phyloP scores from a whole-genome alignment of 805 yeast species.

The Hanseniaspora thailandica region DNA sequence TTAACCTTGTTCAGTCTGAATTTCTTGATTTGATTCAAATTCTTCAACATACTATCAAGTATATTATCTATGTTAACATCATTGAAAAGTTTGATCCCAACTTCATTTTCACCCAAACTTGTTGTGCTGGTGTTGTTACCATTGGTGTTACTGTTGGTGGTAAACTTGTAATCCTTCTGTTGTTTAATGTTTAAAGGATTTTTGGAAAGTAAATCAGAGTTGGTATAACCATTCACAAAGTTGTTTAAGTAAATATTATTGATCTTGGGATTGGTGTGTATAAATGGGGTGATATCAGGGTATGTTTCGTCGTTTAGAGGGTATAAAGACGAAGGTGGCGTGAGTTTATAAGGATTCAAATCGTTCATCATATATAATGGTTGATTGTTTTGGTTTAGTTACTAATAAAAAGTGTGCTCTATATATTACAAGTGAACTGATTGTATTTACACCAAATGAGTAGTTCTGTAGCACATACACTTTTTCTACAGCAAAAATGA shows the following conservation, averaged over 20 bases:
- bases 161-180: conserved; percentile 2
- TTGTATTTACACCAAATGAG: too few relatives aligned
- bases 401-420: too few relatives aligned
- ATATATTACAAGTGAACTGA: too few relatives aligned
- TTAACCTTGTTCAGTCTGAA: background rate
- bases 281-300: conserved; percentile 12
- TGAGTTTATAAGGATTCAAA: background rate
- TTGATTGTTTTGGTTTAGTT: too few relatives aligned
- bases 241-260: conserved; percentile 6
- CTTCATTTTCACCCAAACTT: conserved; percentile 13
- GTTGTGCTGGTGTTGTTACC: conserved; percentile 14
- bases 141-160: conserved; percentile 12
- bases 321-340: conserved; percentile 1
- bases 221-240: conserved; percentile 9
- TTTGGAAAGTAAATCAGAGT: conserved; percentile 9
- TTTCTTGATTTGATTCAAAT: background rate
- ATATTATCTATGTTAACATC: background rate
- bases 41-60: background rate
- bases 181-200: conserved; percentile 11
- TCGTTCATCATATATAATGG: background rate
- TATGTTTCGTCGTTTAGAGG: conserved; percentile 1
- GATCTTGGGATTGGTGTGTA: conserved; percentile 8
- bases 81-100: conserved; percentile 2
- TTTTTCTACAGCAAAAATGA: too few relatives aligned
- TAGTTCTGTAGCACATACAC: too few relatives aligned